Base-by-base conservation (phyloP, 2,329 filamentous ascomycete genomes). In the Scolecobasidium constrictum region DNA sequence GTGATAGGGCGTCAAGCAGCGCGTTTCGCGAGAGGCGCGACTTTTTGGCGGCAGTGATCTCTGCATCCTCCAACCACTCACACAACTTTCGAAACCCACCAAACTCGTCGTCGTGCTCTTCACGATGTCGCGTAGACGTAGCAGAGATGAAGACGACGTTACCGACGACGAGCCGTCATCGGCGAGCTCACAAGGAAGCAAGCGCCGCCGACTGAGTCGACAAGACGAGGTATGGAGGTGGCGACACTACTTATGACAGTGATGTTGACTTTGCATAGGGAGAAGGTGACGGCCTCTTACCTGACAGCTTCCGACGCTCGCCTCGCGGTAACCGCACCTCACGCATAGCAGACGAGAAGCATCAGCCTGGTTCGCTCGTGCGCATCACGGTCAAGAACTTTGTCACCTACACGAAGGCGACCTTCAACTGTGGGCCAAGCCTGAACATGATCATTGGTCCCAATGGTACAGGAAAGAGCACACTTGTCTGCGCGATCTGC, bases 361-460 rank as follows among this genome's bases (percentile, higher is more conserved):
- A 68, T 52, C 73, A 84, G 49, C 79, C 87, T 3, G 92, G 92
- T 9, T 82, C 92, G 7, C 93, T 98, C 51, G 79, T 95, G 38
- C 78, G 88, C 26, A 86, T 98, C 38, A 82, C 78, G 51, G 72
- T 96, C 35, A 75, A 73, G 38, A 85, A 96, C 61, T 98, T 98
- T 53, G 86, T 98, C 43, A 98, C 92, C 0, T 98, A 98, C 63
- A 87, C 85, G 39, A 78, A 81, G 42, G 90, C 87, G 43, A 88
- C 94, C 50, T 95, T 96, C 61, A 77, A 82, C 46, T 86, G 87
- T 11, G 92, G 92, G 0, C 90, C 92, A 1, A 90, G 85, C 57
- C 63, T 98, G 55, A 98, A 98, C 59, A 96, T 98, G 90, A 81
- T 98, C 42, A 94, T 98, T 52, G 92, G 92, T 0, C 92, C 92